Conservation (phyloP, 805 yeast species). For the Candida peoriensis region DNA sequence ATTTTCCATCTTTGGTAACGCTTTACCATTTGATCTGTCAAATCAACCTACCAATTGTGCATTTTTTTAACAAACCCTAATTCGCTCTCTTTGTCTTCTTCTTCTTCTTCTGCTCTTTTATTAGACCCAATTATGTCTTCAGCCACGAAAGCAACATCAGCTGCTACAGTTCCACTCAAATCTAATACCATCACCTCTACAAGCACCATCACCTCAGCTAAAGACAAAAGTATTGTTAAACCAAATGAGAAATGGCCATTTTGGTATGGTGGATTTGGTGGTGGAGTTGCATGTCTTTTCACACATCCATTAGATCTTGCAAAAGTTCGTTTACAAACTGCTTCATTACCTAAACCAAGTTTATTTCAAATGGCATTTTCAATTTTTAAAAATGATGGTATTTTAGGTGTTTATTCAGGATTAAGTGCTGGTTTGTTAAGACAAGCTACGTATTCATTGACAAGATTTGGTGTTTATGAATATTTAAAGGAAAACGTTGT, state of each 20-base stretch:
- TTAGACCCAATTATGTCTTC: too few species aligned
- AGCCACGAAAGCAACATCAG: constrained; percentile 2
- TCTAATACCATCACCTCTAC: too few species aligned
- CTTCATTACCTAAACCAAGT: constrained; percentile 58
- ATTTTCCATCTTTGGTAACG: too few species aligned
- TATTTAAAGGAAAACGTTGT: constrained; percentile 53
- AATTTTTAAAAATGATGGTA: constrained; percentile 62
- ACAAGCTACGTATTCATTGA: constrained; percentile 85
- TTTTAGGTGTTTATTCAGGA: constrained; percentile 70
- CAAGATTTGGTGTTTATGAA: constrained; percentile 85
- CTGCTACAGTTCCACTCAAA: constrained; percentile 1
- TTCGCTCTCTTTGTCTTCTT: too few species aligned
- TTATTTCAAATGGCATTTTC: constrained; percentile 55
- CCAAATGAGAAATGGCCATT: constrained; percentile 35
- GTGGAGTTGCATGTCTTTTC: constrained; percentile 58
- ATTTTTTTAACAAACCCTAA: too few species aligned
- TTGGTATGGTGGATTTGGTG: constrained; percentile 68
- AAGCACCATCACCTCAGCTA: not conserved
- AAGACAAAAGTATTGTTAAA: constrained; percentile 2
- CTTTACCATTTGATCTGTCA: too few species aligned
- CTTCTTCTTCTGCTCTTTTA: too few species aligned
- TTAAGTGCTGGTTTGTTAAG: constrained; percentile 75
- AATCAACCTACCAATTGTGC: too few species aligned
- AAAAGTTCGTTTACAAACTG: constrained; percentile 82
- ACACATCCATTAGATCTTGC: constrained; percentile 87